Evolutionary conservation across 306 rosid species (phyloP), one percentile per base, ranked within the genome.

Genomic region (Gastrolobium bilobum): DNA sequence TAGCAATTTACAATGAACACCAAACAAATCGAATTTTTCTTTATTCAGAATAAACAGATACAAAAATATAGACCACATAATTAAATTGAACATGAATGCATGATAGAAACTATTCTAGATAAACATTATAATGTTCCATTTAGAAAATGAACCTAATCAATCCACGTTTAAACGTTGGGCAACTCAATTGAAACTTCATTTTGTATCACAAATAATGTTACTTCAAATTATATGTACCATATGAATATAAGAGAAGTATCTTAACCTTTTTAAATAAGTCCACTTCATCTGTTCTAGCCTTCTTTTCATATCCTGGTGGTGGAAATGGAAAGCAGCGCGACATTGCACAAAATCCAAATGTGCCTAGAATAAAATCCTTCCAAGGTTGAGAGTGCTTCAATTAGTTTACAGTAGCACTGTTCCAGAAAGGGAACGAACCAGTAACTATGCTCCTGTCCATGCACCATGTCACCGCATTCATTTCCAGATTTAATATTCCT

Each of bases 281-380:
- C 76, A 65, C 89, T 51, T 90, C 91, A 81, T 90, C 93, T 4
- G 87, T 75, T 84, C 85, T 84, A 82, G 85, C 79, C 86, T 87
- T 90, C 91, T 90, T 95, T 88, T 86, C 92, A 90, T 92, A 95
- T 84, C 98, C 99, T 26, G 94, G 92, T 48, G 97, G 98, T 42
- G 94, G 96, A 84, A 95, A 95, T 71, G 99, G 93, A 88, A 88
- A 95, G 91, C 99, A 95, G 83, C 99, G 99, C 82, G 98, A 95
- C 99, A 95, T 95, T 84, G 99, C 93, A 90, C 89, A 86, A 79
- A 91, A 78, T 75, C 88, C 86, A 76, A 77, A 86, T 75, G 81
- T 7, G 83, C 77, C 76, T 67, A 79, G 85, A 71, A 59, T 62
- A 54, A 75, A 85, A 73, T 51, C 85, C 91, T 92, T 82, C 86